phyloP scores from a whole-genome alignment of 768 basidiomycete species.

The Leucocoprinus leucothites region DNA sequence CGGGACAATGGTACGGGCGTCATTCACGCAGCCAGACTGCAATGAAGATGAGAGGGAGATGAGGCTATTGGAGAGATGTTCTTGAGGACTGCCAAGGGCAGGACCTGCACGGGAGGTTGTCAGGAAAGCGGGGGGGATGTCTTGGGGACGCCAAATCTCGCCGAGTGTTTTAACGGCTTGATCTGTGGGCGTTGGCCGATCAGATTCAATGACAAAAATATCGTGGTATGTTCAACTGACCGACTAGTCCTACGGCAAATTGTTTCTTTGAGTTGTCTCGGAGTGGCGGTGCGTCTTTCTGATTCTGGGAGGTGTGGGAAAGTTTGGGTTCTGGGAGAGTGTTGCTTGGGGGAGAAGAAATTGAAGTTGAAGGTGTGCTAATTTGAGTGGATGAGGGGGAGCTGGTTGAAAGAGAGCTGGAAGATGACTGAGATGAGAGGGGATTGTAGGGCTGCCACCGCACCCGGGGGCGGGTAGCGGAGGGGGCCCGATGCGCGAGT shows the following conservation, averaged over 20 bases:
- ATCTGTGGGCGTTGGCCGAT: conserved; percentile 39
- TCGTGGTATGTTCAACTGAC: conserved; percentile 38
- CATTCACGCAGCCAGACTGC: conserved; percentile 16
- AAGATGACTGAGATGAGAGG: conserved; percentile 35
- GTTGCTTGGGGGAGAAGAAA: conserved; percentile 41
- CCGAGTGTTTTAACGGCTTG: conserved; percentile 75
- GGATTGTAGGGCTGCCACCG: conserved; percentile 82
- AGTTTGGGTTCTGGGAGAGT: conserved; percentile 31
- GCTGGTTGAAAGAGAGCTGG: conserved; percentile 29
- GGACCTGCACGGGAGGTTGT: conserved; percentile 15
- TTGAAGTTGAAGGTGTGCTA: conserved; percentile 57
- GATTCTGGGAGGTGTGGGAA: conserved; percentile 12
- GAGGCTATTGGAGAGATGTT: conserved; percentile 31
- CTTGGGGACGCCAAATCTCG: conserved; percentile 79
- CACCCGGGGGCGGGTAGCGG: conserved; percentile 61
- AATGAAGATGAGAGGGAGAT: conserved; percentile 32
- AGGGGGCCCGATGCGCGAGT: conserved; percentile 69
- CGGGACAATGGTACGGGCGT: conserved; percentile 43
- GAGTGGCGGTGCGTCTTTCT: conserved; percentile 10
- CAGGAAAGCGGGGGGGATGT: conserved; percentile 56
- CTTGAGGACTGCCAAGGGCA: conserved; percentile 6
- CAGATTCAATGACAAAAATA: conserved; percentile 1
- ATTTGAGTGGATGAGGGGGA: conserved; percentile 44
- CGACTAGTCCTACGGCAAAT: conserved; percentile 66
- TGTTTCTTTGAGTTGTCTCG: conserved; percentile 48